Evolutionary conservation across 2,329 filamentous ascomycete genomes (phyloP).

Genomic region (Monosporascus cannonballus): DNA sequence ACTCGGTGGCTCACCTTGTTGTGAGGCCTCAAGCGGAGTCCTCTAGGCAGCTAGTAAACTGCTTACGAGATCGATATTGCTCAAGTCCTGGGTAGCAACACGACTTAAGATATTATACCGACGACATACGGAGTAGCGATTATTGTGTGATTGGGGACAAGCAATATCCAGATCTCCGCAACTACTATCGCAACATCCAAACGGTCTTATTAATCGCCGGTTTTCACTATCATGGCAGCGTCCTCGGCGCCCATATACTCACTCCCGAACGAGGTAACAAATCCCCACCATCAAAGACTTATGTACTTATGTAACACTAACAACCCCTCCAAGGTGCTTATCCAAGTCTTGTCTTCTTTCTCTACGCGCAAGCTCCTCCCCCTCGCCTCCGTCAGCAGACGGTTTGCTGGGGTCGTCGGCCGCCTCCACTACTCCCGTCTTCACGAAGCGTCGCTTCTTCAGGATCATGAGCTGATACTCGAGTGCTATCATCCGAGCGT

Average conservation of each 20-base stretch:
- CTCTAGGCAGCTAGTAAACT: no score
- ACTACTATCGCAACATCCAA: slow-evolving; percentile 1
- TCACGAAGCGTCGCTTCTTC: slow-evolving; percentile 48
- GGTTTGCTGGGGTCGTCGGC: slow-evolving; percentile 56
- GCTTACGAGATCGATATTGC: no score
- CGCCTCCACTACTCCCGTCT: slow-evolving; percentile 61
- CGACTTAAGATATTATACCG: no score
- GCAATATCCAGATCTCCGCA: no score
- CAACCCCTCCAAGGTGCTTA: slow-evolving; percentile 36
- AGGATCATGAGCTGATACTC: slow-evolving; percentile 63
- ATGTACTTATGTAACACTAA: slow-evolving; percentile 2
- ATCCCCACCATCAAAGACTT: not conserved
- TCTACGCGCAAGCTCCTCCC: slow-evolving; percentile 47
- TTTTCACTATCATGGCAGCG: slow-evolving; percentile 14
- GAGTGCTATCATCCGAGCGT: slow-evolving; percentile 72
- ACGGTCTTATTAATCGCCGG: slow-evolving; percentile 12
- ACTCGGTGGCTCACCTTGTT: no score
- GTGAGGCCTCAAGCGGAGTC: no score
- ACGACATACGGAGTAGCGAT: no score
- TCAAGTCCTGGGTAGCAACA: no score
- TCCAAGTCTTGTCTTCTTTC: slow-evolving; percentile 42
- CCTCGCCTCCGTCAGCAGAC: slow-evolving; percentile 52
- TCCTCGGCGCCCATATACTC: slow-evolving; percentile 20
- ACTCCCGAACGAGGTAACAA: slow-evolving; percentile 29
- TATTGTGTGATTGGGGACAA: not conserved